A percentile compares a stretch with the other conserved stretches of the same genome.
Conservation (phyloP, 352 stramenopile genomes). For the Pythium phragmitis region DNA sequence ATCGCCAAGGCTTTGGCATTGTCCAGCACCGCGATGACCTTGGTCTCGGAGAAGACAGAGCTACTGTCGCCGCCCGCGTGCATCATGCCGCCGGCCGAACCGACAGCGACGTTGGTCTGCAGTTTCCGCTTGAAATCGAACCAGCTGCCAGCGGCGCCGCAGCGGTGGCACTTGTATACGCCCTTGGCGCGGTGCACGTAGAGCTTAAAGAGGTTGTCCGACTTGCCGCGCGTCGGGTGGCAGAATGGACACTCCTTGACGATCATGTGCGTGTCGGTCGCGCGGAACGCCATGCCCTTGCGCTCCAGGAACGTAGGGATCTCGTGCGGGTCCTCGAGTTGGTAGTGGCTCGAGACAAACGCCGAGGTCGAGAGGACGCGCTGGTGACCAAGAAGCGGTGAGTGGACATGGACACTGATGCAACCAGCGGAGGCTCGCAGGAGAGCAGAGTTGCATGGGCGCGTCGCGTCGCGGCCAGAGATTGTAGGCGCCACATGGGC, state of each 20-base stretch:
- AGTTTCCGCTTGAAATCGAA: conserved; percentile 89
- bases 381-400: neutral
- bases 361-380: conserved; percentile 22
- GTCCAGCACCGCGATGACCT: conserved; percentile 77
- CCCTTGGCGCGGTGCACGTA: conserved; percentile 88
- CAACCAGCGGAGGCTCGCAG: conserved; percentile 6
- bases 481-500: neutral
- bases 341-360: conserved; percentile 83
- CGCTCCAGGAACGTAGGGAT: conserved; percentile 71
- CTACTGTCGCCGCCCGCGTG: conserved; percentile 27
- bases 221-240: conserved; percentile 72
- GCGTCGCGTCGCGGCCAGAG: neutral
- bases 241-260: conserved; percentile 89
- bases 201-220: conserved; percentile 90
- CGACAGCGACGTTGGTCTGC: conserved; percentile 52
- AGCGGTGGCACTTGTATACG: conserved; percentile 91
- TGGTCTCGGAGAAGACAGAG: conserved; percentile 31
- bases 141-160: conserved; percentile 81
- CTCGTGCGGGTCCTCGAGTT: conserved; percentile 62
- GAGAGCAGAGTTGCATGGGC: conserved; percentile 8
- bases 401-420: neutral
- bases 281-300: conserved; percentile 60
- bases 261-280: conserved; percentile 78
- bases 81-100: conserved; percentile 39
- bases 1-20: conserved; percentile 85